A percentile compares a stretch with the other conserved stretches of the same genome.
These are phyloP conservation scores for Ceriops decandra DNA, from an alignment of 345 rosid species.

Conservation along the genomic window DNA sequence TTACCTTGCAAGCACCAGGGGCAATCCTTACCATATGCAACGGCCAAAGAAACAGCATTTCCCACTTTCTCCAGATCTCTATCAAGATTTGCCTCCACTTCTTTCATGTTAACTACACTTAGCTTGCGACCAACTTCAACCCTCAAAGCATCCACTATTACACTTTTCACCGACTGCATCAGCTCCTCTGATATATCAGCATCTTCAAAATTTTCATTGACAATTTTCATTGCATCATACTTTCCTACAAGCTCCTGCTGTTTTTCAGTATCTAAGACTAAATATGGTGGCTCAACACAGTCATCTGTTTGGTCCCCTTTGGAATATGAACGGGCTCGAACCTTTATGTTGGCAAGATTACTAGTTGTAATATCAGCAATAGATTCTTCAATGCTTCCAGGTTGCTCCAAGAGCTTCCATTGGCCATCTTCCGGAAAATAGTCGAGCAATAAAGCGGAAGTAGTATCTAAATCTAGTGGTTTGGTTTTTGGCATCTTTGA, in stretches of 20 bases:
- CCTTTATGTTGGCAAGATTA: constrained; percentile 24
- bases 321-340: constrained; percentile 22
- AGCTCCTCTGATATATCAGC: constrained; percentile 39
- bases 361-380: constrained; percentile 25
- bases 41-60: constrained; percentile 54
- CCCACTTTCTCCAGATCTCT: constrained; percentile 68
- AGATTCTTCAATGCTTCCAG: constrained; percentile 38
- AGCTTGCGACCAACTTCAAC: constrained; percentile 71
- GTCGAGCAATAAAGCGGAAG: constrained; percentile 74
- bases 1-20: constrained; percentile 39
- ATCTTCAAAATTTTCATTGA: constrained; percentile 27
- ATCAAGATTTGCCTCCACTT: constrained; percentile 49
- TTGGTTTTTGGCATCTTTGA: constrained; percentile 42
- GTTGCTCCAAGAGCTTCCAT: constrained; percentile 80
- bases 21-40: constrained; percentile 35
- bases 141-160: constrained; percentile 59
- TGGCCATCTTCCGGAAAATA: constrained; percentile 88
- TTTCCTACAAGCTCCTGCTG: constrained; percentile 37
- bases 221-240: constrained; percentile 25
- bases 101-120: constrained; percentile 51
- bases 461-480: constrained; percentile 63
- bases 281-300: constrained; percentile 64
- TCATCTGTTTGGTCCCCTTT: constrained; percentile 32
- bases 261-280: constrained; percentile 52
- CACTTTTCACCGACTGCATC: constrained; percentile 50